Evolutionary conservation across 2,329 filamentous ascomycete species (phyloP).

Genomic region (Fusarium sp.): DNA sequence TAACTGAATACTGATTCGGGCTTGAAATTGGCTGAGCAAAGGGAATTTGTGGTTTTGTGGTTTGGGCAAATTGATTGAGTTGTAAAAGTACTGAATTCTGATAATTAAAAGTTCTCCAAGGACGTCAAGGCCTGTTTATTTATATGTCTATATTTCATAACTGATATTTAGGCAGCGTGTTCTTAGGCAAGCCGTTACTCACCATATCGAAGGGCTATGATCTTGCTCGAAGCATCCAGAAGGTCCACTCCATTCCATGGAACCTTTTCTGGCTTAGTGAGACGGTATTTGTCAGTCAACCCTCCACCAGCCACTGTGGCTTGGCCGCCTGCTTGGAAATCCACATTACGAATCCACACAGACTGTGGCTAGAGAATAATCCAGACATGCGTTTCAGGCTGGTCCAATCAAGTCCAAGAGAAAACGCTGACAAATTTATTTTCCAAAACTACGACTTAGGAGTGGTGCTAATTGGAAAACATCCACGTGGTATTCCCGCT

Average conservation of each 20-base stretch:
- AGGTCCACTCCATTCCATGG: neutral
- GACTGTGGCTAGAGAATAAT: neutral
- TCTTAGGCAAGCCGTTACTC: conserved; percentile 23
- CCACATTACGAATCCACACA: neutral
- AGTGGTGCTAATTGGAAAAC: too few species aligned
- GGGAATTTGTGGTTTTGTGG: neutral
- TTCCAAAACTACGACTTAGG: neutral
- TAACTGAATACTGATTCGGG: neutral
- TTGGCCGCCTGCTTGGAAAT: neutral
- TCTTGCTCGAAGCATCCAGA: conserved; percentile 19
- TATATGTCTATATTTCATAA: neutral
- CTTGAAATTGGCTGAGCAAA: neutral
- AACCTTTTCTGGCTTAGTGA: conserved; percentile 1
- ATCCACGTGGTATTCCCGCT: too few species aligned
- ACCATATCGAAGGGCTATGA: conserved; percentile 6
- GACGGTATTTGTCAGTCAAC: too few species aligned
- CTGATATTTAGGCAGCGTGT: neutral
- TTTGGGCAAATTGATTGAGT: neutral
- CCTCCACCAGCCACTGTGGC: conserved; percentile 16
- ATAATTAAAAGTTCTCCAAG: neutral
- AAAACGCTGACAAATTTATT: neutral
- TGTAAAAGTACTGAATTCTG: conserved; percentile 6
- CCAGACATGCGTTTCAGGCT: neutral
- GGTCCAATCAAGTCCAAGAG: neutral
- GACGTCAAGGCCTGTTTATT: neutral